phyloP scores from a whole-genome alignment of 805 yeast species.

The Lachancea quebecensis region DNA sequence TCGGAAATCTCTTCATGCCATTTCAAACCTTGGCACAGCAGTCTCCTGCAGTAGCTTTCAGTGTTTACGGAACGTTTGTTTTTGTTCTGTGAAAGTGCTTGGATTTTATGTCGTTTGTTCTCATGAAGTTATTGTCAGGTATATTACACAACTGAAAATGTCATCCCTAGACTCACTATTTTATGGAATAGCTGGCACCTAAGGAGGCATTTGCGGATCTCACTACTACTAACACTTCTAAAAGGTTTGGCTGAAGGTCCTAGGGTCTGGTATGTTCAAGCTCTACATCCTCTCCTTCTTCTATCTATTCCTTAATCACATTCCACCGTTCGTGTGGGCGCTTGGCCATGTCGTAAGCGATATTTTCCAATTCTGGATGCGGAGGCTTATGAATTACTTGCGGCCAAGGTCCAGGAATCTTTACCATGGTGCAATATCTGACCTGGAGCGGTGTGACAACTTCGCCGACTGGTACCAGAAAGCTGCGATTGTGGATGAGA shows the following conservation, averaged over 20 bases:
- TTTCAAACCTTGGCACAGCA: too few species aligned
- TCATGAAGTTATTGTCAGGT: not conserved
- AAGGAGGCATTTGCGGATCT: too few species aligned
- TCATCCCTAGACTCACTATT: not conserved
- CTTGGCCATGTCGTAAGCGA: conserved; percentile 37
- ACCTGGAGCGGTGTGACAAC: conserved; percentile 44
- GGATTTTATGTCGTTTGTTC: not conserved
- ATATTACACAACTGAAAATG: not conserved
- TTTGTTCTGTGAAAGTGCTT: not conserved
- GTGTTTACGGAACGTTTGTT: too few species aligned
- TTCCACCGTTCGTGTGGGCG: conserved; percentile 38
- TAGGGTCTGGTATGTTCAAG: conserved; percentile 7
- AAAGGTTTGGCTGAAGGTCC: not conserved
- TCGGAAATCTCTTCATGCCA: too few species aligned
- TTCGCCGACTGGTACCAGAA: conserved; percentile 66
- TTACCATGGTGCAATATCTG: conserved; percentile 40
- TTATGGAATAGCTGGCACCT: not conserved
- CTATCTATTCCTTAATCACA: conserved; percentile 31
- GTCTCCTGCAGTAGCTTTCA: too few species aligned
- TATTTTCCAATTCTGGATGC: conserved; percentile 37
- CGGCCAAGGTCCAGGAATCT: conserved; percentile 27
- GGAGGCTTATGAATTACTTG: conserved; percentile 20
- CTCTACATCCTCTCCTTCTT: conserved; percentile 20
- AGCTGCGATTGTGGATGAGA: conserved; percentile 43
- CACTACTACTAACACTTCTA: too few species aligned